Percentiles rank a stretch among this genome's conserved stretches.
Conservation (phyloP, 1,284 basidiomycete genomes). For the Ganoderma lingzhi region DNA sequence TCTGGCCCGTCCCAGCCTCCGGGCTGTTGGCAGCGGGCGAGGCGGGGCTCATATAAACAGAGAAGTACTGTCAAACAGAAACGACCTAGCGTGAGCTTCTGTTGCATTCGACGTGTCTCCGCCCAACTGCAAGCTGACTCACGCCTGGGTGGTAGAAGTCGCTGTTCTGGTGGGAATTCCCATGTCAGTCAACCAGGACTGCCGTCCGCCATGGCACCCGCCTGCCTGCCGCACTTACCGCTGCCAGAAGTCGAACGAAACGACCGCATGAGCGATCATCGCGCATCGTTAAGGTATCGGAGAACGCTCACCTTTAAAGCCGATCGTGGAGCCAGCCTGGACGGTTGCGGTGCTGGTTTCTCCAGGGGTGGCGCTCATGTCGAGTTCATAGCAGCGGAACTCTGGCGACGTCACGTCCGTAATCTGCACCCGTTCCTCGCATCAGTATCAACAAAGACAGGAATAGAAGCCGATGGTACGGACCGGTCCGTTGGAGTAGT, state of each 20-base stretch:
- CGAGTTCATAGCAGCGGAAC: constrained; percentile 55
- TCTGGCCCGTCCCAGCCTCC: constrained; percentile 48
- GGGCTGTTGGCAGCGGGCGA: constrained; percentile 51
- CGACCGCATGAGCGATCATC: constrained; percentile 34
- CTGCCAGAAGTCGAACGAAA: constrained; percentile 12
- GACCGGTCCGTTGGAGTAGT: constrained; percentile 50
- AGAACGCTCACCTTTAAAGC: constrained; percentile 35
- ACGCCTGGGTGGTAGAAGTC: constrained; percentile 49
- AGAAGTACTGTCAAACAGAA: constrained; percentile 42
- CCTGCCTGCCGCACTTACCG: constrained; percentile 25
- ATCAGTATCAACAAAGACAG: background rate
- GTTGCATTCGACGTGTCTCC: background rate
- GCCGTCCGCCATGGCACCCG: background rate
- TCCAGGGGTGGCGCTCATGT: constrained; percentile 44
- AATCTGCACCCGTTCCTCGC: constrained; percentile 41
- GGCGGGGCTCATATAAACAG: constrained; percentile 52
- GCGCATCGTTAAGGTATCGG: constrained; percentile 12
- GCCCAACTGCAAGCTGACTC: background rate
- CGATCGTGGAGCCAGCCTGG: constrained; percentile 40
- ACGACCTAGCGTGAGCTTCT: background rate
- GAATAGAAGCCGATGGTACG: constrained; percentile 8
- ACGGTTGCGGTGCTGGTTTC: constrained; percentile 50
- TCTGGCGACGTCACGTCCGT: constrained; percentile 52
- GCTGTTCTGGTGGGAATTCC: constrained; percentile 25
- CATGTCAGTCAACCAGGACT: background rate